Evolutionary conservation across 495 filamentous ascomycete species (phyloP).

Genomic region (Penicillium atrosanguineum): DNA sequence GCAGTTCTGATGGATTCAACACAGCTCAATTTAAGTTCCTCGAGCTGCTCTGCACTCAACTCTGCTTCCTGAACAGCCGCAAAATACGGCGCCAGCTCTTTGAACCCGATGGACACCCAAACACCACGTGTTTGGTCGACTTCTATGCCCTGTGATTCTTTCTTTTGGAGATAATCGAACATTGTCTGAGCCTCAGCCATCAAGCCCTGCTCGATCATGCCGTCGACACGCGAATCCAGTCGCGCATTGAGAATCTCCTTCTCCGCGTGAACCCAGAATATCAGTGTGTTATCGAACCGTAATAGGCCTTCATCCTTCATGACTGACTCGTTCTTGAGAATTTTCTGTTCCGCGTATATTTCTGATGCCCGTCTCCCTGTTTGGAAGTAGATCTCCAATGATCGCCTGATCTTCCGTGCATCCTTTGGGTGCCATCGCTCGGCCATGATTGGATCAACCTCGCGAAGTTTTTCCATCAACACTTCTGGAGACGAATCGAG

Average conservation of each 20-base stretch:
- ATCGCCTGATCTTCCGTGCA: conserved; percentile 81
- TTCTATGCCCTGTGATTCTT: conserved; percentile 44
- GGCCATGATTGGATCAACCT: conserved; percentile 89
- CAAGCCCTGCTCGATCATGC: conserved; percentile 77
- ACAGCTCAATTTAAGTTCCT: conserved; percentile 39
- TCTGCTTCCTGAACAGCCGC: conserved; percentile 41
- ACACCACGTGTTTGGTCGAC: conserved; percentile 78
- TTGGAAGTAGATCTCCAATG: conserved; percentile 81
- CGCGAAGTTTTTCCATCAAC: conserved; percentile 66
- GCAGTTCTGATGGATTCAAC: conserved; percentile 67
- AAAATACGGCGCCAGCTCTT: conserved; percentile 77
- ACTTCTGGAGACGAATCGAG: conserved; percentile 65
- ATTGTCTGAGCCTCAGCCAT: conserved; percentile 64
- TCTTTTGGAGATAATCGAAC: conserved; percentile 49
- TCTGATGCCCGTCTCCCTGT: conserved; percentile 79
- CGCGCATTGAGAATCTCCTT: conserved; percentile 62
- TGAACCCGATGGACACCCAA: conserved; percentile 95
- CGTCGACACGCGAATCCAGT: conserved; percentile 73
- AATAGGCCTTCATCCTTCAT: conserved; percentile 29
- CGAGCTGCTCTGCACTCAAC: conserved; percentile 37
- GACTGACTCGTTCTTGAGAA: conserved; percentile 25
- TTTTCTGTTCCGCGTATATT: conserved; percentile 76
- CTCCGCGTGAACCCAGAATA: conserved; percentile 86
- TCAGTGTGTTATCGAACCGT: conserved; percentile 55
- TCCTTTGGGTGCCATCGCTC: conserved; percentile 93